phyloP scores from a whole-genome alignment of 148 eudicot species.

The Polygonum maritimum region DNA sequence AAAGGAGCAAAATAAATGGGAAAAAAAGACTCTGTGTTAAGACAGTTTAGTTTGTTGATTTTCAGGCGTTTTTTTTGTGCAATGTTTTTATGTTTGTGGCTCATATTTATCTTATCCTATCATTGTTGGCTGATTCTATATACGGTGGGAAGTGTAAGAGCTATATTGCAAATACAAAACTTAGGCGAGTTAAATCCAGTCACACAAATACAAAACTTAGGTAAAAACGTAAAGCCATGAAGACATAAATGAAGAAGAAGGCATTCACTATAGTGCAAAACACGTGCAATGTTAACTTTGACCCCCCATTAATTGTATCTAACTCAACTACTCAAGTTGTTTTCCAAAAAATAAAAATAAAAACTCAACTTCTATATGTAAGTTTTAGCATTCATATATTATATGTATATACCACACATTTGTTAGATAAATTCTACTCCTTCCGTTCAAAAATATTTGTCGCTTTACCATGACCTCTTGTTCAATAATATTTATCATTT shows the following conservation, averaged over 20 bases:
- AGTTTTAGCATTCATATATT: background rate
- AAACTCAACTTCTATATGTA: background rate
- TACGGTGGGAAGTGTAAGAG: background rate
- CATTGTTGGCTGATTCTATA: slow-evolving; percentile 2
- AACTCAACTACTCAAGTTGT: too few relatives aligned
- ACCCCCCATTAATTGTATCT: background rate
- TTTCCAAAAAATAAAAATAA: too few relatives aligned
- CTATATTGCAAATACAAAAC: background rate
- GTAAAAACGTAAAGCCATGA: background rate
- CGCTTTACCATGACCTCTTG: too few relatives aligned
- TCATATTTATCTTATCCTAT: slow-evolving; percentile 39
- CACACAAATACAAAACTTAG: background rate
- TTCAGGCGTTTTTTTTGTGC: background rate
- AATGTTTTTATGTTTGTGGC: slow-evolving; percentile 36
- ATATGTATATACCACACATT: too few relatives aligned
- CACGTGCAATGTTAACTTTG: background rate
- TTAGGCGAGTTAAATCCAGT: background rate
- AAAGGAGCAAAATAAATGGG: background rate
- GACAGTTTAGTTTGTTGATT: background rate
- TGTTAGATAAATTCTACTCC: too few relatives aligned
- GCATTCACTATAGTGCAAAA: background rate
- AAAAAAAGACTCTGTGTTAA: too few relatives aligned
- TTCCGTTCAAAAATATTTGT: too few relatives aligned
- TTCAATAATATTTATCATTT: too few relatives aligned
- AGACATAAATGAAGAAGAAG: background rate